Conservation (phyloP, 768 basidiomycete species). For the Russula dissimulans region DNA sequence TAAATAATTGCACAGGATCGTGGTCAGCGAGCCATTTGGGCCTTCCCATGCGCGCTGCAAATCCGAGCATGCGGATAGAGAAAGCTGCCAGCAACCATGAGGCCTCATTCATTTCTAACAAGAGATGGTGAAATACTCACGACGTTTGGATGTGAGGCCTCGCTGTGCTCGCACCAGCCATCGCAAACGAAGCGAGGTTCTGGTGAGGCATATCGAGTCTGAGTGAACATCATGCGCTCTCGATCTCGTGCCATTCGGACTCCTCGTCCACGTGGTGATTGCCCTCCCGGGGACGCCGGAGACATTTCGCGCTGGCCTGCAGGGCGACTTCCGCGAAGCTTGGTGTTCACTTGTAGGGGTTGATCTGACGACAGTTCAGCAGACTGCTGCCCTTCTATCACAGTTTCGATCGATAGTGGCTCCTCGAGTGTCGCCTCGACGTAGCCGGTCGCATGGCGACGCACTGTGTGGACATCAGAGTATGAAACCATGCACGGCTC, state of each 20-base stretch:
- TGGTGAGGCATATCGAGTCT: slow-evolving; percentile 17
- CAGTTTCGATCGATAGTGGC: neutral
- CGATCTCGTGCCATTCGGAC: neutral
- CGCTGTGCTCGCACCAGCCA: slow-evolving; percentile 17
- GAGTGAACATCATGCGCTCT: slow-evolving; percentile 1
- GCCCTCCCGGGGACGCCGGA: neutral
- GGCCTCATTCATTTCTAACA: neutral
- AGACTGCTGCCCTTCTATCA: neutral
- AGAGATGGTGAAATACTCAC: neutral
- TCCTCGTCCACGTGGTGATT: neutral
- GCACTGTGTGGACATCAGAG: slow-evolving; percentile 1
- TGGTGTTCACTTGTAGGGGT: neutral
- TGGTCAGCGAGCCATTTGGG: slow-evolving; percentile 21
- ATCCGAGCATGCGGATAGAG: slow-evolving; percentile 22
- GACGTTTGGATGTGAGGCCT: slow-evolving; percentile 1
- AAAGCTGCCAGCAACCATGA: slow-evolving; percentile 6
- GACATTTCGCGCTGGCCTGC: neutral
- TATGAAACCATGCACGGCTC: neutral
- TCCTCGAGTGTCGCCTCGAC: neutral
- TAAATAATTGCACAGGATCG: slow-evolving; percentile 14
- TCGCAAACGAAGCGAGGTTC: slow-evolving; percentile 13
- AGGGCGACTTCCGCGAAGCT: neutral
- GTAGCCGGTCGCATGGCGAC: slow-evolving; percentile 2
- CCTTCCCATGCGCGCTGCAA: slow-evolving; percentile 21
- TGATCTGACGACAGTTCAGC: neutral